Evolutionary conservation across 2,329 filamentous ascomycete species (phyloP), one percentile per base, ranked within the genome.

Genomic region (Aspergillus cejpii): DNA sequence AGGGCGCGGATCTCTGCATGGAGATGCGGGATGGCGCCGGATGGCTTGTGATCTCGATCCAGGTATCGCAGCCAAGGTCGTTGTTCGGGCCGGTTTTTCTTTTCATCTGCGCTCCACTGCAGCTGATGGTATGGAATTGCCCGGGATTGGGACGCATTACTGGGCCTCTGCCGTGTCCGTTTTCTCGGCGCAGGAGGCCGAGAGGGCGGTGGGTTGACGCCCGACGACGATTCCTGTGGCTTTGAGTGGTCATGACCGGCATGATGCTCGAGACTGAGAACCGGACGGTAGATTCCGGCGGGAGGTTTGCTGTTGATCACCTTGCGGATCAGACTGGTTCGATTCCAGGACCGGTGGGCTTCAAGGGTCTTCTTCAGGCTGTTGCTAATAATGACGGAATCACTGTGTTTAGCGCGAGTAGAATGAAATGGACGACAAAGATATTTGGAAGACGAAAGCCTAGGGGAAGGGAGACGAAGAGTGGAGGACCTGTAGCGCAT

Each of bases 1-100:
- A 78, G 72, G 1, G 67, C 67, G 26, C 53, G 49, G 29, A 79
- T 69, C 57, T 79, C 75, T n/a, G 58, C 60, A 44, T 62, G 55
- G n/a, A 75, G 57, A 12, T 61, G 54, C 15, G 59, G 48, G 3
- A 56, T 37, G 10, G 59, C 59, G 51, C 62, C 51, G 17, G 42
- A 42, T 10, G 44, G 38, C 11, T 37, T 27, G 27, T 39, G 40
- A 12, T 28, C 12, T 31, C 43, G 33, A 12, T 45, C 41, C 26
- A 65, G n/a, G 34, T 57, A 44, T 12, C 51, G 50, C 41, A 69
- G 47, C 68, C 68, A 71, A 17, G 64, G 65, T 8, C 39, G 49
- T 33, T 65, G 57, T 20, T 44, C 44, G n/a, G 44, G 38, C 19
- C 47, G 43, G 36, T 48, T 50, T 37, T 29, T 37, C 12, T 26